Evolutionary conservation across 169 alveolate genomes (phyloP), one percentile per base, ranked within the genome.

Genomic region (Plasmodium ovale): DNA sequence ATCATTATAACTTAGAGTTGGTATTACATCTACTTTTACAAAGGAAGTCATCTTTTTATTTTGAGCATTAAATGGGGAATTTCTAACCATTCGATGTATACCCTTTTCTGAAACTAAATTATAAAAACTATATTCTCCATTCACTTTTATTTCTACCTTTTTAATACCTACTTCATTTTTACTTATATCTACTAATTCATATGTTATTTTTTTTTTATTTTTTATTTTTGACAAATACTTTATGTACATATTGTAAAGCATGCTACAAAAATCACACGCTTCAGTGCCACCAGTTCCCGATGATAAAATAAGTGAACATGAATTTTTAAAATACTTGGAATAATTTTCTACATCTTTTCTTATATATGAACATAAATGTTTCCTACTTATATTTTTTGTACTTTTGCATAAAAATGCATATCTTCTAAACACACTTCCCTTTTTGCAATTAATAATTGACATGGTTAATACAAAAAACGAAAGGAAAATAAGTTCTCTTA

Each of bases 211-310:
- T 21, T 87, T 87, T 42, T 92, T 92, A 23, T 39, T 82, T 16
- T 67, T 44, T 27, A 92, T 87, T 65, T 73, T 77, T 10, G 89
- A 73, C 7, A 93, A 87, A 84, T 92, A 93, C 67, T 90, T 89
- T 49, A 87, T 92, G 87, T 93, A 93, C 96, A 93, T 93, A 68
- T 91, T 82, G 29, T 87, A 82, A 2, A 93, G 69, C 87, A 93
- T 93, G 51, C 79, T 88, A 35, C 96, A 93, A 72, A 87, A 93
- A 59, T 93, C 96, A 71, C 89, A 93, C 3, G 96, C 93, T 42
- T 93, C 96, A 12, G 96, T 87, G 2, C 96, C 96, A 16, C 96
- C 96, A 25, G 93, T 94, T 12, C 95, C 95, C 53, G 92, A 77
- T 1, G 88, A 77, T 67, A 77, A 53, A 44, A 77, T 77, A 29